Conservation (phyloP, 768 basidiomycete genomes). For the Saitozyma sp. region DNA sequence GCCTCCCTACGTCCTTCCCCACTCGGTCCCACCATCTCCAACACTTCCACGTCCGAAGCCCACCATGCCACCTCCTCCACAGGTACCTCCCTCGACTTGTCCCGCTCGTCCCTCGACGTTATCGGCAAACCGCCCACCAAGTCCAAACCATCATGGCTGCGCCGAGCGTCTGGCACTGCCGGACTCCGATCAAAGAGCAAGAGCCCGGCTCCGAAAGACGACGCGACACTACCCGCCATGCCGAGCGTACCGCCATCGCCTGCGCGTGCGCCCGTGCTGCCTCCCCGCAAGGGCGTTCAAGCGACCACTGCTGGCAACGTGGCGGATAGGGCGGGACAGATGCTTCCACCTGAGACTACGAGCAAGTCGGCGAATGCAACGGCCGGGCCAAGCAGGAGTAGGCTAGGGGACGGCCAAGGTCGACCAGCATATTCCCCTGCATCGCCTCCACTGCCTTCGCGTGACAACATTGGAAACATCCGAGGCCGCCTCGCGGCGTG, state of each 20-base stretch:
- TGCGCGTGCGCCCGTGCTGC: too few relatives aligned
- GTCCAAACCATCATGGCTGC: slow-evolving; percentile 41
- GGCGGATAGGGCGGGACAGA: not conserved
- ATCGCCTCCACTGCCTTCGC: slow-evolving; percentile 27
- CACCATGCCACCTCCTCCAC: slow-evolving; percentile 12
- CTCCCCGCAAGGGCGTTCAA: too few relatives aligned
- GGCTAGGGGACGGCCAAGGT: slow-evolving; percentile 34
- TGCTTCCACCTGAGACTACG: slow-evolving; percentile 19
- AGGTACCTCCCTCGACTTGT: slow-evolving; percentile 12
- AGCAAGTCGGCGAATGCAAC: slow-evolving; percentile 29
- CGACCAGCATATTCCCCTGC: slow-evolving; percentile 37
- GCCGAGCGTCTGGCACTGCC: slow-evolving; percentile 34
- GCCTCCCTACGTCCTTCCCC: slow-evolving; percentile 44
- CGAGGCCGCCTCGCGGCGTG: slow-evolving; percentile 38
- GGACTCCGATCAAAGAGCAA: slow-evolving; percentile 34
- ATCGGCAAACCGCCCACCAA: slow-evolving; percentile 25
- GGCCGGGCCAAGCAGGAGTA: slow-evolving; percentile 26
- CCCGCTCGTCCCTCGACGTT: slow-evolving; percentile 21
- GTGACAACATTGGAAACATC: slow-evolving; percentile 35
- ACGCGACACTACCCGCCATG: not conserved
- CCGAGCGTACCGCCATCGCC: too few relatives aligned
- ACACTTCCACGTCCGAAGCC: slow-evolving; percentile 7
- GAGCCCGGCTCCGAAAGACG: slow-evolving; percentile 26
- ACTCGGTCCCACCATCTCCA: slow-evolving; percentile 7
- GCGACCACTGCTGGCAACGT: too few relatives aligned